phyloP scores from a whole-genome alignment of 2,329 filamentous ascomycete species.

The Aaosphaeria pasadenensis region DNA sequence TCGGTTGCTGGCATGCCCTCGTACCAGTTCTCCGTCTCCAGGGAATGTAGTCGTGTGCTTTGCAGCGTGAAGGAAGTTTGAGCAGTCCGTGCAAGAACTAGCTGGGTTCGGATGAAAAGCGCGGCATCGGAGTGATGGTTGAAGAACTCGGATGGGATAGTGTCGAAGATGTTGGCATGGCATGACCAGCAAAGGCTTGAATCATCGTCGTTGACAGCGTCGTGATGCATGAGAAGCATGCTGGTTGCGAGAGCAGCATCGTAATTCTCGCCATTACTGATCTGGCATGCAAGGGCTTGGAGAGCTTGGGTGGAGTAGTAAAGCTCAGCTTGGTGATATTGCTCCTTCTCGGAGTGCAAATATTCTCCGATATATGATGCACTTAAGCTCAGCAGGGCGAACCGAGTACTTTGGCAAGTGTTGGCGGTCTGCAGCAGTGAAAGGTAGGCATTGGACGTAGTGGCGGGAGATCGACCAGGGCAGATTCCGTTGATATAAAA shows the following conservation, averaged over 20 bases:
- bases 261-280: slow-evolving; percentile 22
- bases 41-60: slow-evolving; percentile 17
- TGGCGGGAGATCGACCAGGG: slow-evolving; percentile 25
- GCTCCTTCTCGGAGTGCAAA: slow-evolving; percentile 22
- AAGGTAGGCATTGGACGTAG: slow-evolving; percentile 24
- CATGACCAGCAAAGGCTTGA: slow-evolving; percentile 30
- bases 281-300: slow-evolving; percentile 24
- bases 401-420: slow-evolving; percentile 26
- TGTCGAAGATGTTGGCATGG: slow-evolving; percentile 31
- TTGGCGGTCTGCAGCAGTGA: slow-evolving; percentile 20
- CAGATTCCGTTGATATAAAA: slow-evolving; percentile 32
- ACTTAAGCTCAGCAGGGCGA: slow-evolving; percentile 28
- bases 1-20: slow-evolving; percentile 16
- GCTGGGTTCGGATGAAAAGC: slow-evolving; percentile 27
- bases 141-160: slow-evolving; percentile 18
- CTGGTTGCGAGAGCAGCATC: slow-evolving; percentile 30
- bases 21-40: slow-evolving; percentile 25
- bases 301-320: slow-evolving; percentile 32
- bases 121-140: slow-evolving; percentile 22
- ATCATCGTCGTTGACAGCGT: slow-evolving; percentile 22
- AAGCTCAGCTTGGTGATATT: slow-evolving; percentile 28
- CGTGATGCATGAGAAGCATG: slow-evolving; percentile 33
- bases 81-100: slow-evolving; percentile 26
- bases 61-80: slow-evolving; percentile 19
- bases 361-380: slow-evolving; percentile 31